Percentiles rank a stretch among this genome's conserved stretches.
phyloP scores from a whole-genome alignment of 148 eudicot genomes.

The Vaccinium myrtillus region DNA sequence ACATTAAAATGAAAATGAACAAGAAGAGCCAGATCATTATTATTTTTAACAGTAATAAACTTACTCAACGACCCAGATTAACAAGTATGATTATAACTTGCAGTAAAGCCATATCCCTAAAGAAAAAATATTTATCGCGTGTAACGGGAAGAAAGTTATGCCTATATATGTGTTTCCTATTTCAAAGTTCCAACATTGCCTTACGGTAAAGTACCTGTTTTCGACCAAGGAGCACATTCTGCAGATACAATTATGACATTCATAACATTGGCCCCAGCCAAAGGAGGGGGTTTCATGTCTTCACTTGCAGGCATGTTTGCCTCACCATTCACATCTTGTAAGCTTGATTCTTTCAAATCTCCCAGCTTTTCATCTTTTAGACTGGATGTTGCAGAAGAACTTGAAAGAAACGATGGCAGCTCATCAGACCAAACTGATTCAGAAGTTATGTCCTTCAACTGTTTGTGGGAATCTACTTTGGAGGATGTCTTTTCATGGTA shows the following conservation, averaged over 20 bases:
- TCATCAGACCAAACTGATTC: constrained; percentile 33
- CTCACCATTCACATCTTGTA: constrained; percentile 27
- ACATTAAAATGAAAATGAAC: neutral
- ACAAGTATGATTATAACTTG: neutral
- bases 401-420: constrained; percentile 35
- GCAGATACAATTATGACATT: constrained; percentile 90
- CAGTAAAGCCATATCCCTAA: neutral
- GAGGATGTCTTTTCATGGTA: constrained; percentile 12
- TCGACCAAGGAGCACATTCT: constrained; percentile 90
- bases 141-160: neutral
- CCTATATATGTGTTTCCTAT: neutral
- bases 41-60: too few relatives aligned
- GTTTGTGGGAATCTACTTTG: constrained; percentile 25
- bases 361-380: constrained; percentile 30
- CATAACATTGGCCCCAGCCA: constrained; percentile 90
- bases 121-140: neutral
- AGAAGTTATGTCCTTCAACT: constrained; percentile 23
- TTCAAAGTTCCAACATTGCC: neutral
- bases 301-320: constrained; percentile 38
- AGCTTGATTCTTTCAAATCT: constrained; percentile 31
- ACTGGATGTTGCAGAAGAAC: constrained; percentile 27
- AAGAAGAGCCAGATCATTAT: neutral
- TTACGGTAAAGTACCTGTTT: constrained; percentile 56
- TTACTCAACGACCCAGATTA: too few relatives aligned
- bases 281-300: constrained; percentile 71